Evolutionary conservation across 2,329 filamentous ascomycete species (phyloP), one percentile per base, ranked within the genome.

Genomic region (Penicillium frequentans): DNA sequence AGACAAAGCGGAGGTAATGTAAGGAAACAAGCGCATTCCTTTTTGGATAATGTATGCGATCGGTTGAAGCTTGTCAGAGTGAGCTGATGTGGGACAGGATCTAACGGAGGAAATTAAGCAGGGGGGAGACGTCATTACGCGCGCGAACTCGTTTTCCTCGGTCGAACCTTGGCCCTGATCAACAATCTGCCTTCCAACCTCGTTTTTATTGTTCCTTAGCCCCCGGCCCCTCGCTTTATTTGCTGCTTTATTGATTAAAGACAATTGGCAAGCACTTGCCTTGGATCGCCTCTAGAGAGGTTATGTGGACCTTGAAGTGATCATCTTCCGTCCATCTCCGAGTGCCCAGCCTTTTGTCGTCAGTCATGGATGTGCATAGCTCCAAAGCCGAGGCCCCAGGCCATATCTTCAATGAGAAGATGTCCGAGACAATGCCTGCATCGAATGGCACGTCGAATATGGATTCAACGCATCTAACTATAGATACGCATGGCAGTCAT

Each of bases 51-150:
- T 42, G 11, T 42, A 23, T 42, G 39, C 39, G 39, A 42, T 21
- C 37, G 33, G 14, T 37, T 42, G 39, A 19, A 42, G 39, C 27
- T 48, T 16, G 45, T 10, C 23, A 19, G 9, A 27, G 19, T 27
- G 35, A 42, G 26, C 16, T 19, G 46, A 24, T 24, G n/a, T 21
- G 46, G 27, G 29, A 49, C 10, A 49, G 42, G 42, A 48, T 37
- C 19, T 35, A 6, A 35, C 55, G 54, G 53, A 53, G 52, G 55
- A 58, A 49, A 47, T 42, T 23, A 59, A 58, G 54, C 33, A 55
- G 49, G 53, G 50, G 23, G 42, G 52, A 31, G 62, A 70, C 67
- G 68, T 69, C 67, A 69, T 69, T 64, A 58, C 59, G 58, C 61
- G 59, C 63, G 48, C 48, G 33, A 39, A 39, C 33, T 42, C 26